Base-by-base conservation (phyloP, 208 protist genomes). In the Trypanosoma scelopori region DNA sequence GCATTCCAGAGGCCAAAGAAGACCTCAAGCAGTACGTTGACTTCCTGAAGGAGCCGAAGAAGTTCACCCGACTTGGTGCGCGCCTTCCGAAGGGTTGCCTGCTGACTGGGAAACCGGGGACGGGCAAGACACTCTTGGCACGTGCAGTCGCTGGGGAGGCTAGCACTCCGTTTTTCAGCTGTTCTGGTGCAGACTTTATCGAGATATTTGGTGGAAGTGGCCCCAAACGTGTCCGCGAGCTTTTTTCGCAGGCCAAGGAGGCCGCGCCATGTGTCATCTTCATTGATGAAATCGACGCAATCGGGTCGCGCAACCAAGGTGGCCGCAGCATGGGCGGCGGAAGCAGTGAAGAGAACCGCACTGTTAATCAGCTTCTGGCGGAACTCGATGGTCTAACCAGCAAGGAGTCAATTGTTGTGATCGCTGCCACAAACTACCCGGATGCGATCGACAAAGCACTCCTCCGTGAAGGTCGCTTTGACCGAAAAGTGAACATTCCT, bases 201-300 rank as follows among this genome's bases (percentile, higher is more conserved):
- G 97, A 99, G 71, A 98, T 99, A 68, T 99, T 98, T 73, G 97
- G 97, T 51, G 98, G 98, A 50, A 95, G 94, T 66, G 96, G 96
- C 3, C 96, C 96, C 13, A 88, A 95, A 59, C 81, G 98, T 6
- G 97, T 99, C 39, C 92, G 98, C 28, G 97, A 99, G 65, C 86
- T 99, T 15, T 99, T 99, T 74, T 68, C 69, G 25, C 83, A 98
- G 77, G 98, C 98, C 0, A 88, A 96, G 69, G 87, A 97, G 69
- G 95, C 84, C 27, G 86, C 95, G 12, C 98, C 97, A 15, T 98
- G 94, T 55, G 98, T 99, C 52, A 89, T 99, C 27, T 99, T 99
- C 72, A 99, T 99, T 51, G 98, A 99, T 76, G 98, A 99, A 65
- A 99, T 99, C 64, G 98, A 99, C 80, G 98, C 98, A 16, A 94